phyloP scores from a whole-genome alignment of 2,329 filamentous ascomycete species.

The Sporothrix phasma region DNA sequence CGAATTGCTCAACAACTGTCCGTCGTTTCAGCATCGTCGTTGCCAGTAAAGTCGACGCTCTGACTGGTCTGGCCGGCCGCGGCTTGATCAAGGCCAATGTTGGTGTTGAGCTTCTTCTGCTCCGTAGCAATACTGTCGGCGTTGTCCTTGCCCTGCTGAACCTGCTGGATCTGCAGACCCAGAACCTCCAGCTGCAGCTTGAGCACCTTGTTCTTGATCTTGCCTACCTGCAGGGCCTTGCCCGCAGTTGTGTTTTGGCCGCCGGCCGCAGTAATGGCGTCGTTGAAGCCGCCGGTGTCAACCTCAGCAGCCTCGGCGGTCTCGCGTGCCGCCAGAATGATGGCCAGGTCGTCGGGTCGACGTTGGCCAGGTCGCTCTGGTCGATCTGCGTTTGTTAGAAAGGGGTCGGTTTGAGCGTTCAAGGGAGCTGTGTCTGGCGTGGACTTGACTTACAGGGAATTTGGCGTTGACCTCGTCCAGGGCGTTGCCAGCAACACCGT shows the following conservation, averaged over 20 bases:
- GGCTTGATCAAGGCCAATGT: slow-evolving; percentile 33
- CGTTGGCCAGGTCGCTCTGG: slow-evolving; percentile 34
- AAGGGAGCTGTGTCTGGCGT: no score
- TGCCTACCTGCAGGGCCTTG: slow-evolving; percentile 40
- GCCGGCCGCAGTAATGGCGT: slow-evolving; percentile 38
- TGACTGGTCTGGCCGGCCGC: slow-evolving; percentile 28
- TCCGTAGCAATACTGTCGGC: slow-evolving; percentile 36
- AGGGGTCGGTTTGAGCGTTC: not conserved
- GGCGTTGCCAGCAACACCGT: slow-evolving; percentile 42
- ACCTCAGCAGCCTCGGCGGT: slow-evolving; percentile 46
- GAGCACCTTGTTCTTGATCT: slow-evolving; percentile 52
- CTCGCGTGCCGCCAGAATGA: slow-evolving; percentile 39
- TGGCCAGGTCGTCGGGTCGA: slow-evolving; percentile 39
- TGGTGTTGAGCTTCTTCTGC: slow-evolving; percentile 43
- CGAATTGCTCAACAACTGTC: not conserved
- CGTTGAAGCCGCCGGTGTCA: slow-evolving; percentile 41
- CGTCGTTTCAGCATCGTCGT: slow-evolving; percentile 11
- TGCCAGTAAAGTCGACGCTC: slow-evolving; percentile 29
- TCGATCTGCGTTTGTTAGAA: slow-evolving; percentile 32
- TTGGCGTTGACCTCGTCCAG: slow-evolving; percentile 43
- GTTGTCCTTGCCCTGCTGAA: slow-evolving; percentile 35
- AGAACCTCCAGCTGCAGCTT: slow-evolving; percentile 46
- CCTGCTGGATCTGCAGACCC: slow-evolving; percentile 40
- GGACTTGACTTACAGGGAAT: slow-evolving; percentile 41
- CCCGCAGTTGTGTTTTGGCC: slow-evolving; percentile 31